Base-by-base conservation (phyloP, 495 filamentous ascomycete species). In the Hypoxylon lienhwacheense region DNA sequence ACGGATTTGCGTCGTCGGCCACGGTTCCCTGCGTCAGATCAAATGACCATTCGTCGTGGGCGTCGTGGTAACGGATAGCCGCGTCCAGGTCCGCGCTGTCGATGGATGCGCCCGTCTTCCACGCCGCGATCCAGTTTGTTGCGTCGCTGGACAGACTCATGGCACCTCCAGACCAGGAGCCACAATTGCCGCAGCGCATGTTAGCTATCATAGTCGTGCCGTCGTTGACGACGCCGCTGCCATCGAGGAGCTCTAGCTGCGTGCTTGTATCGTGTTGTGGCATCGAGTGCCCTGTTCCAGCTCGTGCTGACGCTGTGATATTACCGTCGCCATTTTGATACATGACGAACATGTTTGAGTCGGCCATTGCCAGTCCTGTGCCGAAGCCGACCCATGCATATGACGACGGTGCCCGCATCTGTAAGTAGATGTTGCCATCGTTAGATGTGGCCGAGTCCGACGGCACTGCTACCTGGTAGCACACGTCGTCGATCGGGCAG, bases 311-410 rank as follows among this genome's bases (percentile, higher is more conserved):
- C 36, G 88, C 50, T 0, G 87, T 90, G 22, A 88, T 74, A 55
- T 86, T 81, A 12, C 78, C 80, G 6, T 57, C 54, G 3, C 81
- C 80, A 53, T 82, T 64, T 12, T 80, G 66, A 66, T 88, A 89
- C 54, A 87, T 77, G 22, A 90, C 64, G 55, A 89, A 89, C 24
- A 91, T 86, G 55, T 81, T 83, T 11, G 87, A 70, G 11, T 77
- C 82, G 1, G 65, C 59, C 87, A 90, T 90, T 21, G 58, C 55
- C 0, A 47, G 55, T 10, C 87, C 87, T 32, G 85, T 83, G 5
- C 85, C 87, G 5, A 88, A 67, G 1, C 75, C 83, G 15, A 86
- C 78, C 86, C 87, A 90, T 64, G 77, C 66, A 55, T 81, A 74
- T 0, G 70, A 69, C 1, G 73, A 69, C 0, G 86, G 84, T 1